phyloP scores from a whole-genome alignment of 2,329 filamentous ascomycete species.

The Colletotrichum gigasporum region DNA sequence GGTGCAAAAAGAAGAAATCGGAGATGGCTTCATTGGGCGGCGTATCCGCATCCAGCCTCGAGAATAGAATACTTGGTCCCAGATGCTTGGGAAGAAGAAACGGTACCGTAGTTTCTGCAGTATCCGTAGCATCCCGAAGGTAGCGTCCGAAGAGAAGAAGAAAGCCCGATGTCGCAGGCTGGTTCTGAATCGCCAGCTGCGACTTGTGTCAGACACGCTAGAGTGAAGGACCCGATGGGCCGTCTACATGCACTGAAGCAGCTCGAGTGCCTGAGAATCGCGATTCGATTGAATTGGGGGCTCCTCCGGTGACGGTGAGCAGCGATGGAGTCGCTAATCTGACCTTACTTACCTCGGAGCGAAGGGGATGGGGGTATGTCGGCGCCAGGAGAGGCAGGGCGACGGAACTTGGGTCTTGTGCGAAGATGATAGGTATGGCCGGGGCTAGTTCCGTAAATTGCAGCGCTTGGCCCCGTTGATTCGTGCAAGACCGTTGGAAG shows the following conservation, averaged over 20 bases:
- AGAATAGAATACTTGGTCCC: too few species aligned
- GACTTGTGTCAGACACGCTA: background rate
- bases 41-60: too few species aligned
- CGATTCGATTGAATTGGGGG: too few species aligned
- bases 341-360: background rate
- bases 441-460: background rate
- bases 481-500: background rate
- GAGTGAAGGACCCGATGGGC: background rate
- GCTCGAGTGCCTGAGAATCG: too few species aligned
- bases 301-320: background rate
- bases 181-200: background rate
- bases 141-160: background rate
- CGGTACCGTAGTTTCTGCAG: background rate
- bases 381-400: background rate
- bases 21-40: too few species aligned
- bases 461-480: background rate
- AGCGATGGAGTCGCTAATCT: background rate
- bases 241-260: background rate
- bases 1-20: too few species aligned
- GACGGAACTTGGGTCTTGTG: background rate
- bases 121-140: background rate
- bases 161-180: constrained; percentile 2
- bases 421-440: background rate
- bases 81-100: constrained; percentile 1
- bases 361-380: background rate